Percentiles rank a stretch among this genome's conserved stretches.
These are phyloP conservation scores for Platismatia glauca DNA, from an alignment of 495 filamentous ascomycete genomes.

Conservation along the genomic window DNA sequence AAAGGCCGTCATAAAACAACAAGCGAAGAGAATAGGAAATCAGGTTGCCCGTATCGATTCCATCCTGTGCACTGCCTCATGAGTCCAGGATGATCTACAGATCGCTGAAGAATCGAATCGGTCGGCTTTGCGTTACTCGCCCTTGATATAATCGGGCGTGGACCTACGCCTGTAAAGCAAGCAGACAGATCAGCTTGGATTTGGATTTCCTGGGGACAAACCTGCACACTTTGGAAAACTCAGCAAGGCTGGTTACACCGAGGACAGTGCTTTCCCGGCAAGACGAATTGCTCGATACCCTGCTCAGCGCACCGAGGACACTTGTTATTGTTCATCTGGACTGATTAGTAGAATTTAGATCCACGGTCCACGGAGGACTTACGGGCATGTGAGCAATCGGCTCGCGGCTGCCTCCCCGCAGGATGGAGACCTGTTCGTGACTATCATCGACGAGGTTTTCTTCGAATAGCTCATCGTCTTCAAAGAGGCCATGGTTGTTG, in stretches of 20 bases:
- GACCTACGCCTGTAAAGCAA: not conserved
- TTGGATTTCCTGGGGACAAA: not conserved
- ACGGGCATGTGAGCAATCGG: not conserved
- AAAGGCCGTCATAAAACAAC: not conserved
- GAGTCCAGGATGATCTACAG: not conserved
- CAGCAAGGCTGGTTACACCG: slow-evolving; percentile 13
- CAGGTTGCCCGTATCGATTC: not conserved
- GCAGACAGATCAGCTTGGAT: not conserved
- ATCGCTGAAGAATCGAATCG: not conserved
- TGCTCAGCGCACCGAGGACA: slow-evolving; percentile 15
- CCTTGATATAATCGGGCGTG: not conserved
- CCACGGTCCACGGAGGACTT: not conserved
- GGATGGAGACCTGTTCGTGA: not conserved
- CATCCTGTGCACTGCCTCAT: not conserved
- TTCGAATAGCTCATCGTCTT: not conserved
- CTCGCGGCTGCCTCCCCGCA: not conserved
- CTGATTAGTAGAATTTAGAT: not conserved
- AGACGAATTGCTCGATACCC: slow-evolving; percentile 13
- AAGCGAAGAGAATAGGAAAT: not conserved
- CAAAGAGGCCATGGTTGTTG: not conserved
- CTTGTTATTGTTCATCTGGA: not conserved
- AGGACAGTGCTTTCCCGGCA: slow-evolving; percentile 17
- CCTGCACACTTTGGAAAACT: too few relatives aligned
- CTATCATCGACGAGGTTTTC: not conserved
- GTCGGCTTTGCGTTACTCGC: not conserved